Base-by-base conservation (phyloP, 2,329 filamentous ascomycete genomes). In the Pyrenophora seminiperda region DNA sequence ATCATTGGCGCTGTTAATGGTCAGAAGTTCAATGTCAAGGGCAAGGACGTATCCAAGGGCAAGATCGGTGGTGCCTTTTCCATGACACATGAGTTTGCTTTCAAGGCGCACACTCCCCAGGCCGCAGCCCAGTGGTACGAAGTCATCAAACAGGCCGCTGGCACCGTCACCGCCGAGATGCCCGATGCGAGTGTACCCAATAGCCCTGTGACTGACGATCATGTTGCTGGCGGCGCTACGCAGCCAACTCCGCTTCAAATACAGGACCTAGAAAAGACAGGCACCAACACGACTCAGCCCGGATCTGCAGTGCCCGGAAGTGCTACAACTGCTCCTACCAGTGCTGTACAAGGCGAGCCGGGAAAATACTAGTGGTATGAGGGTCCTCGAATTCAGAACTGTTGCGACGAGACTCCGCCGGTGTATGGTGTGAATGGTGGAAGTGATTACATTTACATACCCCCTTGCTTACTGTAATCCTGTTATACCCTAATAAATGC, bases 1-100 rank as follows among this genome's bases (percentile, higher is more conserved):
- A 75, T 87, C 37, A 83, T 97, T 49, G 90, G 91, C 50, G 81
- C 78, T 17, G 73, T 84, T 22, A 85, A 81, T 59, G 91, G 89
- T 45, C 83, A 87, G 53, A 97, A 96, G 75, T 97, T 99, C 81
- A 90, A 85, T 67, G 81, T 99, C 73, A 96, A 96, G 79, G 94
- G 94, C 73, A 97, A 97, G 75, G 92, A 99, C 71, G 84, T 87
- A 48, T 88, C 87, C 66, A 89, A 89, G 70, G 79, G 81, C 53
- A 89, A 88, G 57, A 76, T 97, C 57, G 86, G 87, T 66, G 88
- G 87, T 77, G 93, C 91, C 69, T 83, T 97, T 59, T 84, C 88
- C 39, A 90, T 92, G 59, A 84, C 77, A 19, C 86, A 90, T 32
- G 93, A 97, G 74, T 80, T 95, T 30, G 77, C 82, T 22, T 97